phyloP scores from a whole-genome alignment of 148 eudicot genomes.

The Rheum nobile region DNA sequence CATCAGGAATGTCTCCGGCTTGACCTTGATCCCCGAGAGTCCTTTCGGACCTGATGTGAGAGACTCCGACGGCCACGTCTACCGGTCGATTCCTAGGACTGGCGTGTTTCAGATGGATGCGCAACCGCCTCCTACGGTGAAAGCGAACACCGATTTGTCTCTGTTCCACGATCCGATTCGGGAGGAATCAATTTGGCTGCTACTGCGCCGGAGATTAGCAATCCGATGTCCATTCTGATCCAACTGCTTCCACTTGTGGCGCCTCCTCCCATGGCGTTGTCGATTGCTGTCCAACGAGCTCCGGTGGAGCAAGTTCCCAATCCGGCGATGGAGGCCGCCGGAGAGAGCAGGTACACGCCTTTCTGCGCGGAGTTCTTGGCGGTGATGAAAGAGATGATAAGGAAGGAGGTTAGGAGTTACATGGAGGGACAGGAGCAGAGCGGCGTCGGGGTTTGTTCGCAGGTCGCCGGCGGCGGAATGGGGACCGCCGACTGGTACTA shows the following conservation, averaged over 20 bases:
- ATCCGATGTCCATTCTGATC: no score
- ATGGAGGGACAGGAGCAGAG: not conserved
- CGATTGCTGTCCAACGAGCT: no score
- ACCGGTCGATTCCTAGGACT: no score
- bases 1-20: not conserved
- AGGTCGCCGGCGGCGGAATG: no score
- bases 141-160: no score
- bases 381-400: not conserved
- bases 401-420: constrained; percentile 2
- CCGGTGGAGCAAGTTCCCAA: constrained; percentile 41
- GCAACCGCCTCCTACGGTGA: no score
- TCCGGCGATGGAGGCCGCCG: constrained; percentile 1
- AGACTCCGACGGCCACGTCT: constrained; percentile 39
- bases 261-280: no score
- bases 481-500: not conserved
- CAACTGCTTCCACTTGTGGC: no score
- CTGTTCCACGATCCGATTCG: no score
- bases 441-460: not conserved
- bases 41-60: constrained; percentile 49
- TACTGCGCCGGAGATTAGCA: no score
- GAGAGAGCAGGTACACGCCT: not conserved
- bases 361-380: not conserved
- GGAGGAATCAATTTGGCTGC: no score
- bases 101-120: no score
- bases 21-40: constrained; percentile 4